Evolutionary conservation across 352 stramenopile genomes (phyloP), one percentile per base, ranked within the genome.

Genomic region (Blastocystis sp.): DNA sequence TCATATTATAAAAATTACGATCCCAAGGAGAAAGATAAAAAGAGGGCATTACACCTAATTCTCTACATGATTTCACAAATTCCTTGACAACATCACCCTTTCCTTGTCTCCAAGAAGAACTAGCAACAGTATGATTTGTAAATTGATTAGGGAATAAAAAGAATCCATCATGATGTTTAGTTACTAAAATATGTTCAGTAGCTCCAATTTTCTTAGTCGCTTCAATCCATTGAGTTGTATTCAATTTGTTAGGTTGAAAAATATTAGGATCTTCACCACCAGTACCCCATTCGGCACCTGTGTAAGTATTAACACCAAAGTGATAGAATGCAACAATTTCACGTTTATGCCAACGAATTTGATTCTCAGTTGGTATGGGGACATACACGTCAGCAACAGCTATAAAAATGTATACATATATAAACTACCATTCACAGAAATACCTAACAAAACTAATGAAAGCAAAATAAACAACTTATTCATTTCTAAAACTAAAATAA

Each of bases 1-100:
- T 62, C 52, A 62, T 62, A 34, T 62, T 62, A 31, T 62, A 62
- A 42, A 62, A 62, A 42, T 34, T 54, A 11, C 52, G 52, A 21
- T 62, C 52, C 52, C 52, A 62, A n/a, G 52, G 52, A 39, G 52
- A 62, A 1, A 62, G 34, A 31, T 62, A 62, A 34, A 62, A 52
- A 13, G 52, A 62, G 3, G 52, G 33, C 23, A 49, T 21, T 7
- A 42, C 34, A 24, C 52, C 52, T 3, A 62, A 33, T 19, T 21
- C 11, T 6, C 36, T 39, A 21, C 52, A 62, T 2, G 52, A 62
- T 11, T 62, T 18, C 4, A 62, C 52, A 19, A 62, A 62, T 11
- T 62, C 52, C n/a, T 42, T 39, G 28, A 62, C 34, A 1, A 62
- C 52, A 34, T 62, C 52, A 1, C 52, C 52, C 34, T 62, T 62